phyloP scores from a whole-genome alignment of 176 grass and related monocot species.

The Lolium perenne region DNA sequence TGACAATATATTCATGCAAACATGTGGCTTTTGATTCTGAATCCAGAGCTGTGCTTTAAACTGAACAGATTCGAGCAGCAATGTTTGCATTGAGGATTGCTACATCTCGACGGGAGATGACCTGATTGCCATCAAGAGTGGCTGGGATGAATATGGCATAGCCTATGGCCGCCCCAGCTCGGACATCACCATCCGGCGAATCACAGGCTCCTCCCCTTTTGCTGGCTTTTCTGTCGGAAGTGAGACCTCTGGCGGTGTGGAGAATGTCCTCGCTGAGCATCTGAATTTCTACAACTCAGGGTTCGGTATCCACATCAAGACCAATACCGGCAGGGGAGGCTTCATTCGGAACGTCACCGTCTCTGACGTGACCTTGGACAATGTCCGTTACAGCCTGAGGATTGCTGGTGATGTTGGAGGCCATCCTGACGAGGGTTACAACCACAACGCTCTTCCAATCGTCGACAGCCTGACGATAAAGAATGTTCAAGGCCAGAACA shows the following conservation, averaged over 20 bases:
- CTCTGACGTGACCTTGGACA: slow-evolving; percentile 67
- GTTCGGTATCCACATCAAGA: slow-evolving; percentile 86
- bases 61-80: slow-evolving; percentile 85
- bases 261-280: slow-evolving; percentile 73
- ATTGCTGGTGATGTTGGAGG: slow-evolving; percentile 76
- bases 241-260: slow-evolving; percentile 81
- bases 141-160: slow-evolving; percentile 96
- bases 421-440: slow-evolving; percentile 71
- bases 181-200: slow-evolving; percentile 65
- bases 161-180: slow-evolving; percentile 74
- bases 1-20: slow-evolving; percentile 20
- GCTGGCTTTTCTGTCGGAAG: slow-evolving; percentile 78
- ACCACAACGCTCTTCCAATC: slow-evolving; percentile 63
- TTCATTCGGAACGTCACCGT: slow-evolving; percentile 84
- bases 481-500: slow-evolving; percentile 76
- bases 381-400: slow-evolving; percentile 63
- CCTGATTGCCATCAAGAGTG: slow-evolving; percentile 80
- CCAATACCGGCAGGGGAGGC: slow-evolving; percentile 87
- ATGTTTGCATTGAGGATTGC: slow-evolving; percentile 90
- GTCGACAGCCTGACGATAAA: slow-evolving; percentile 72
- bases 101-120: slow-evolving; percentile 94
- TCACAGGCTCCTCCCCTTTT: slow-evolving; percentile 77
- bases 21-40: not conserved
- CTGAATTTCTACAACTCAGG: slow-evolving; percentile 71
- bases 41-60: slow-evolving; percentile 14